Conservation (phyloP, 768 basidiomycete genomes). For the Kwoniella sp. region DNA sequence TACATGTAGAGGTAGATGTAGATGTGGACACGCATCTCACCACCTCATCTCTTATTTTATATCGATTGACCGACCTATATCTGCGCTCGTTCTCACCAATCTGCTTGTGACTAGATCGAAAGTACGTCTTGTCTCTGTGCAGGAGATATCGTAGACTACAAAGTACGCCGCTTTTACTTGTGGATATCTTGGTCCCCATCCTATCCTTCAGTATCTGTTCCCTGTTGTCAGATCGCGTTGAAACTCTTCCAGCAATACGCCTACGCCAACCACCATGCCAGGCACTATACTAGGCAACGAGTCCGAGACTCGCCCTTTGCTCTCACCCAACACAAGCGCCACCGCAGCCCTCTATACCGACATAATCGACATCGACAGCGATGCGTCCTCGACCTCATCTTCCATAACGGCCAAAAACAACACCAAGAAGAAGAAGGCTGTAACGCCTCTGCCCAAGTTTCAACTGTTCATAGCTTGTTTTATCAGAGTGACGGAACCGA, state of each 20-base stretch:
- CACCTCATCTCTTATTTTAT: too few relatives aligned
- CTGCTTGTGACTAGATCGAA: too few relatives aligned
- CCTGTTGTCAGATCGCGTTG: too few relatives aligned
- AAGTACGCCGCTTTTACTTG: too few relatives aligned
- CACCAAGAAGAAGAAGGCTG: neutral
- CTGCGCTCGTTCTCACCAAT: too few relatives aligned
- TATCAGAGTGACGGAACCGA: slow-evolving; percentile 40
- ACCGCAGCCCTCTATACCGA: neutral
- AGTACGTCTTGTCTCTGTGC: too few relatives aligned
- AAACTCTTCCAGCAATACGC: neutral
- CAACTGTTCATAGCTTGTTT: slow-evolving; percentile 43
- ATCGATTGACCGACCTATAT: too few relatives aligned
- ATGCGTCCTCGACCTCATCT: neutral
- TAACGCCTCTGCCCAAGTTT: slow-evolving; percentile 42
- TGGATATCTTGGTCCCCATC: too few relatives aligned
- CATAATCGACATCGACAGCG: neutral
- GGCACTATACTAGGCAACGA: slow-evolving; percentile 19
- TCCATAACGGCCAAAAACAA: neutral
- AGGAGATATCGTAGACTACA: too few relatives aligned
- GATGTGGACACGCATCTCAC: too few relatives aligned
- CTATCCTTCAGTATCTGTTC: too few relatives aligned
- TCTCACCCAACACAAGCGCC: neutral
- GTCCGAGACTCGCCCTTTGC: slow-evolving; percentile 17
- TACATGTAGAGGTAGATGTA: too few relatives aligned
- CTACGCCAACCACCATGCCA: neutral